A percentile compares a stretch with the other conserved stretches of the same genome.
phyloP scores from a whole-genome alignment of 139 green algal genomes.

The Tetraselmis striata region DNA sequence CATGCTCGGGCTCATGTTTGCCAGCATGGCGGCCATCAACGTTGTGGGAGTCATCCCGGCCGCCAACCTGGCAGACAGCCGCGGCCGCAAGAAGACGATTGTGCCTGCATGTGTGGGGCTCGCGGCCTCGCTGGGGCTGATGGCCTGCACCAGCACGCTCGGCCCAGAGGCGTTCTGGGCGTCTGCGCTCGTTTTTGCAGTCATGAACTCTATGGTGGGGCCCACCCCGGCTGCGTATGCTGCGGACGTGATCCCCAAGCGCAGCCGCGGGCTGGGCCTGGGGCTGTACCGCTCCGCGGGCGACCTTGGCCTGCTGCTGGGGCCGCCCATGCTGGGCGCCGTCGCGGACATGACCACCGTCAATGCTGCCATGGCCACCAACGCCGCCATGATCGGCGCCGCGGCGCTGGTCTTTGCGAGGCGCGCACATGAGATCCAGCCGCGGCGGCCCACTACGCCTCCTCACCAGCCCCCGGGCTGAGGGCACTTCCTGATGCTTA shows the following conservation, averaged over 20 bases:
- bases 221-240: constrained; percentile 25
- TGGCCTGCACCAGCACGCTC: constrained; percentile 16
- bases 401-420: constrained; percentile 12
- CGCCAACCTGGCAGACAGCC: constrained; percentile 9
- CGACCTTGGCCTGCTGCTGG: constrained; percentile 30
- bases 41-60: constrained; percentile 25
- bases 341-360: constrained; percentile 25
- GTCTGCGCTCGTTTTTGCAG: constrained; percentile 16
- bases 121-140: constrained; percentile 17
- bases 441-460: too few species aligned
- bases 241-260: constrained; percentile 20
- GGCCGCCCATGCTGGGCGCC: constrained; percentile 23
- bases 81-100: constrained; percentile 31
- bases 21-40: constrained; percentile 25
- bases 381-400: constrained; percentile 11
- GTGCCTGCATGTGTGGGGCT: constrained; percentile 21
- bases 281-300: constrained; percentile 30
- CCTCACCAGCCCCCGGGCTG: too few species aligned
- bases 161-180: constrained; percentile 5
- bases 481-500: too few species aligned
- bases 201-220: constrained; percentile 20
- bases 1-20: constrained; percentile 16
- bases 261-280: constrained; percentile 16
- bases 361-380: constrained; percentile 14
- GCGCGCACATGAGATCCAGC: background rate